Evolutionary conservation across 2,329 filamentous ascomycete species (phyloP), one percentile per base, ranked within the genome.

Genomic region (Colletotrichum liaoningense): DNA sequence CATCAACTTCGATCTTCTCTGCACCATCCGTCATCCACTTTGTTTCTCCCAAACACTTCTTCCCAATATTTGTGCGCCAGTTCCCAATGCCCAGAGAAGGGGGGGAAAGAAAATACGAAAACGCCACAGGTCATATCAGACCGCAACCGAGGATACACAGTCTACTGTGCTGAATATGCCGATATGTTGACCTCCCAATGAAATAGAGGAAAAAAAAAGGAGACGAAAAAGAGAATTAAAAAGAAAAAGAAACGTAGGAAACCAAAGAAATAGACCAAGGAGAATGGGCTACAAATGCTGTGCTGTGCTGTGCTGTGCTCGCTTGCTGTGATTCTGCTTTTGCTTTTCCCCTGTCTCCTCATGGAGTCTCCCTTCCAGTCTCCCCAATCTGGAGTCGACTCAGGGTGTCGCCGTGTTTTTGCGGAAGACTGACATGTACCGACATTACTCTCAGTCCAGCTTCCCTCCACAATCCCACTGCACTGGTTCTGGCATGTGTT

Each of bases 251-350:
- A 22, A n/a, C 9, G 19, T 28, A 22, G 38, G 12, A 11, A 28
- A 12, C 28, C 28, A 35, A n/a, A 49, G 56, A 12, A 19, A 58
- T 26, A 16, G 42, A 49, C 42, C 42, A 55, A n/a, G 33, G 5
- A 16, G 19, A 55, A 68, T 16, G 59, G 49, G 42, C 28, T 58
- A 60, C 42, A 69, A 56, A 49, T 49, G 42, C 42, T 49, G 42
- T 56, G 55, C 70, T 69, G 42, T 56, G 55, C 70, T 69, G 42
- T 60, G 67, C 70, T 69, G 42, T 60, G 67, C 71, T 71, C 71
- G 71, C 71, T 73, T 56, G 71, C 71, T 66, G 60, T 73, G 71
- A 57, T 52, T 68, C 22, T 26, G 52, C 52, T 55, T 63, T 59
- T 52, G 24, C 28, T 52, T 59, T 55, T 59, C 33, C 22, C 12